Base-by-base conservation (phyloP, 2,329 filamentous ascomycete genomes). In the Davidsoniella virescens region DNA sequence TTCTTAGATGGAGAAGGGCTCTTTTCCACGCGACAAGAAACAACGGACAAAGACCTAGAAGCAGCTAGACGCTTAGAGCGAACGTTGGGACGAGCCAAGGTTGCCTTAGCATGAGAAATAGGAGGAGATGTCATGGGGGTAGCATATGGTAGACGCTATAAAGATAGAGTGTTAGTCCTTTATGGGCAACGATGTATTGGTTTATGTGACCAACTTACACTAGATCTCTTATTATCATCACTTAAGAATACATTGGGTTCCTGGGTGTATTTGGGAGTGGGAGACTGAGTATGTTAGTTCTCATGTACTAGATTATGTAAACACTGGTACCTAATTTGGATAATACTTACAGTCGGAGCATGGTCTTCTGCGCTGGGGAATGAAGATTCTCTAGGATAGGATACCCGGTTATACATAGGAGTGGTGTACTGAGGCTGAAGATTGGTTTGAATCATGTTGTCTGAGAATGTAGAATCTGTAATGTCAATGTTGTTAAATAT, bases 1-100 rank as follows among this genome's bases (percentile, higher is more conserved):
- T 58, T 7, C 17, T 58, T 59, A 20, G 55, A 59, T 23, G 57
- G 55, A 5, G 58, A 52, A 9, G 47, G 14, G 9, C 18, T 37
- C 51, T 55, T 55, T 38, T 54, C 43, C 12, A 54, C 26, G 18
- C 52, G 44, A 10, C 49, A 43, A 9, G 50, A 25, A 8, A 48
- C 20, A 8, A 45, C 26, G n/a, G 44, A 5, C 5, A 18, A 26
- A 4, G 51, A n/a, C 29, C 47, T 51, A 33, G 48, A 43, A n/a
- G 18, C 7, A 37, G 26, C 37, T 36, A 41, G 44, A 25, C 23
- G 20, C 18, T 50, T 48, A 17, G 44, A 25, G 18, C 52, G 44
- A 18, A 50, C 29, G 36, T 50, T 53, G 8, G 52, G 52, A 20
- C 48, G 44, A 4, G 20, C 14, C 23, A 50, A 44, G 36, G 38